Percentiles rank a stretch among this genome's conserved stretches.
Conservation (phyloP, 768 basidiomycete genomes). For the Trametes meyenii region DNA sequence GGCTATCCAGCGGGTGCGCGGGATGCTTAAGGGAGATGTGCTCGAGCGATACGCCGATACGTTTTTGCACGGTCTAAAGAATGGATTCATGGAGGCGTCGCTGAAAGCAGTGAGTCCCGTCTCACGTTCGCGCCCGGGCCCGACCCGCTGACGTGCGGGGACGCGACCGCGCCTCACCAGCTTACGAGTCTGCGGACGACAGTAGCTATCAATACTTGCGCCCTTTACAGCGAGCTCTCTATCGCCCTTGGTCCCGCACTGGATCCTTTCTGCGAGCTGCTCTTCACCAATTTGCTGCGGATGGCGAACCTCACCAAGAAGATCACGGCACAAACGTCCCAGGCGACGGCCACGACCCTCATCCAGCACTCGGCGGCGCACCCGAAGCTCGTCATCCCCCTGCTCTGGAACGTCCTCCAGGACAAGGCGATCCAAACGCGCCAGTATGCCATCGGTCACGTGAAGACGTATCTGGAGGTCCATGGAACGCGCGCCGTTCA, state of each 20-base stretch:
- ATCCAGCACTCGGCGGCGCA: constrained; percentile 71
- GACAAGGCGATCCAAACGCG: constrained; percentile 86
- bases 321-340: constrained; percentile 84
- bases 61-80: constrained; percentile 76
- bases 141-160: constrained; percentile 4
- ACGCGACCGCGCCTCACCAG: constrained; percentile 43
- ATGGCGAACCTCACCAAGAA: constrained; percentile 95
- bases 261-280: constrained; percentile 78
- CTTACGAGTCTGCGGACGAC: constrained; percentile 90
- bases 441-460: constrained; percentile 63
- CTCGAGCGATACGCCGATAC: constrained; percentile 71
- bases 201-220: constrained; percentile 76
- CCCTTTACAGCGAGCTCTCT: constrained; percentile 77
- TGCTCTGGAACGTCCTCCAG: constrained; percentile 67
- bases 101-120: constrained; percentile 72
- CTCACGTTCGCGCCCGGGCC: constrained; percentile 4
- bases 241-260: constrained; percentile 62
- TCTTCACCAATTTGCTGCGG: constrained; percentile 76
- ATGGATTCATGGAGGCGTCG: constrained; percentile 78
- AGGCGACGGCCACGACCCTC: constrained; percentile 66
- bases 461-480: constrained; percentile 72
- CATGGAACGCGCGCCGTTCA: constrained; percentile 68
- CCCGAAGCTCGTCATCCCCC: constrained; percentile 66
- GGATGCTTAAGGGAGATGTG: constrained; percentile 88
- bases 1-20: constrained; percentile 75